A percentile compares a stretch with the other conserved stretches of the same genome.
Conservation (phyloP, 257 asterid species). For the Solanum appendiculatum region DNA sequence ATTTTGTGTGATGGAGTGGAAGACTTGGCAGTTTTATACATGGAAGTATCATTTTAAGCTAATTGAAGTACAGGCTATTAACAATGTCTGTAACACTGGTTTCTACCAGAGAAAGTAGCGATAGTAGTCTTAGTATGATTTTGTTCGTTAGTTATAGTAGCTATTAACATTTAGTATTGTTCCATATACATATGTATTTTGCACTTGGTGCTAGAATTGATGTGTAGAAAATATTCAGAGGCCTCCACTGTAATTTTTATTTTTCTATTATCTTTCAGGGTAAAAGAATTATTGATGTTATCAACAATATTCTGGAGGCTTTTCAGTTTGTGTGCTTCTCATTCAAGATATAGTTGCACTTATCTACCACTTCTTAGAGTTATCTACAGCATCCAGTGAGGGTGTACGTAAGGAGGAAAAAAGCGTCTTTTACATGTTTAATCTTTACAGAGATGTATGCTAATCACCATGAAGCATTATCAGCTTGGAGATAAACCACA, state of each 20-base stretch:
- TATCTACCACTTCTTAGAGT: background rate
- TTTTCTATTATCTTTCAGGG: background rate
- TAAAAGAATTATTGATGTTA: background rate
- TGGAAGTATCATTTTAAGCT: background rate
- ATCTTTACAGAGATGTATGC: background rate
- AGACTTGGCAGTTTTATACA: background rate
- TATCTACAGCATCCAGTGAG: background rate
- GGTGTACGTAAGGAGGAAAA: background rate
- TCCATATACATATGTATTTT: background rate
- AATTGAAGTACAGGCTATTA: background rate
- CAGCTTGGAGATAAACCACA: background rate
- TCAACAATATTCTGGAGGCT: background rate
- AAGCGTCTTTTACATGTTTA: background rate
- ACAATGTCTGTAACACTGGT: background rate
- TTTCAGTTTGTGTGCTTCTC: background rate
- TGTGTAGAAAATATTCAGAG: background rate
- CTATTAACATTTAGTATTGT: background rate
- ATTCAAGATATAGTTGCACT: background rate
- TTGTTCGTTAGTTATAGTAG: background rate
- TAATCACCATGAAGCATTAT: background rate
- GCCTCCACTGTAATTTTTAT: background rate
- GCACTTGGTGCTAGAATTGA: background rate
- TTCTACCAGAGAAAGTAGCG: background rate
- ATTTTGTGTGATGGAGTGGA: background rate
- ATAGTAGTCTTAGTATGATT: background rate